Evolutionary conservation across 2,329 filamentous ascomycete genomes (phyloP).

Genomic region (Exophiala mesophila): DNA sequence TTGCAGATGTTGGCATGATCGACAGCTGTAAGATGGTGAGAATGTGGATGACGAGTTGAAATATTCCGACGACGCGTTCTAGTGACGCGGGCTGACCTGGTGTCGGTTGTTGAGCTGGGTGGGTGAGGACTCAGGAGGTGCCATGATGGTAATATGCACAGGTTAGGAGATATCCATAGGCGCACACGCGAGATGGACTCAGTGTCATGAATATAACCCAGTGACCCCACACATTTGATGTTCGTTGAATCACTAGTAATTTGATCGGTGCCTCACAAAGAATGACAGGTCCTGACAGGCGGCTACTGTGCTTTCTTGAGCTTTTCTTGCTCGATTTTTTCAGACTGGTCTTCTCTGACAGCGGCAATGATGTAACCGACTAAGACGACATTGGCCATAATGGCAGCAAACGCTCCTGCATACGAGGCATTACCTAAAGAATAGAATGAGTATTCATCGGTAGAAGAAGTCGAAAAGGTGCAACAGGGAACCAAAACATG

Average conservation of each 20-base stretch:
- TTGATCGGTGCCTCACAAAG: too few relatives aligned
- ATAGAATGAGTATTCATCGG: neutral
- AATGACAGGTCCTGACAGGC: too few relatives aligned
- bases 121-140: too few relatives aligned
- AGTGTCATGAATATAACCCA: too few relatives aligned
- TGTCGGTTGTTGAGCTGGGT: neutral
- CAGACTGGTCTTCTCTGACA: conserved; percentile 79
- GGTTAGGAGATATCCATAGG: too few relatives aligned
- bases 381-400: conserved; percentile 87
- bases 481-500: neutral
- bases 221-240: too few relatives aligned
- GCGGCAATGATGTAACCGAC: conserved; percentile 88
- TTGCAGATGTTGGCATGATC: conserved; percentile 5
- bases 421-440: conserved; percentile 75
- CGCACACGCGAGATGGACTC: too few relatives aligned
- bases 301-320: conserved; percentile 44
- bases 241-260: too few relatives aligned
- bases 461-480: neutral
- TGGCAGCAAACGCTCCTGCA: conserved; percentile 76
- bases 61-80: too few relatives aligned
- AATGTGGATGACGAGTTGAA: neutral
- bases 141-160: too few relatives aligned
- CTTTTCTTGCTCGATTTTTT: conserved; percentile 63
- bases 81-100: too few relatives aligned
- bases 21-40: neutral